Percentiles rank a stretch among this genome's conserved stretches.
These are phyloP conservation scores for Calonectria crousiana DNA, from an alignment of 2,329 filamentous ascomycete genomes.

Conservation along the genomic window DNA sequence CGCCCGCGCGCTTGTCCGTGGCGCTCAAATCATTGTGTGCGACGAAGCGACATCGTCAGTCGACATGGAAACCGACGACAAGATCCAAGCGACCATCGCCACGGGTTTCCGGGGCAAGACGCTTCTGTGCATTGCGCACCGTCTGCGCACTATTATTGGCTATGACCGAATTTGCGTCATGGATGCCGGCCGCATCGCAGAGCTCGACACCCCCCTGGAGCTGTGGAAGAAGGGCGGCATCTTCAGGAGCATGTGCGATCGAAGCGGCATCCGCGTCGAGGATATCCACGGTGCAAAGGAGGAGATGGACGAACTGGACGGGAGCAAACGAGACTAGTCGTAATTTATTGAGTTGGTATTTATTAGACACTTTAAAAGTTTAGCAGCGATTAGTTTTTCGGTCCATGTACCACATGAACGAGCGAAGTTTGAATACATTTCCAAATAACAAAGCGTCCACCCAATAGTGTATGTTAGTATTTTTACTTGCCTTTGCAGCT, in stretches of 20 bases:
- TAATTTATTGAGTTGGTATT: neutral
- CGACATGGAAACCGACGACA: conserved; percentile 96
- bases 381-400: neutral
- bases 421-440: neutral
- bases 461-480: neutral
- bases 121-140: conserved; percentile 91
- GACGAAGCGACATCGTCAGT: conserved; percentile 95
- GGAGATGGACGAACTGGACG: conserved; percentile 42
- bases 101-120: conserved; percentile 88
- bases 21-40: conserved; percentile 92
- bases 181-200: conserved; percentile 88
- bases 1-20: conserved; percentile 88
- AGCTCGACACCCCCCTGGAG: conserved; percentile 81
- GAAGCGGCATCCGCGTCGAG: conserved; percentile 78
- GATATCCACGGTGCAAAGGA: conserved; percentile 63
- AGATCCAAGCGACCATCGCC: conserved; percentile 92
- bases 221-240: conserved; percentile 83
- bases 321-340: neutral
- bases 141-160: conserved; percentile 89
- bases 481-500: neutral
- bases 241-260: conserved; percentile 90
- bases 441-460: neutral
- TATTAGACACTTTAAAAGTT: neutral
- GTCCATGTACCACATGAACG: neutral
- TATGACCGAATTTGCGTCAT: conserved; percentile 98